A percentile compares a stretch with the other conserved stretches of the same genome.
Evolutionary conservation across 2,329 filamentous ascomycete genomes (phyloP).

Genomic region (Fusarium sp.): DNA sequence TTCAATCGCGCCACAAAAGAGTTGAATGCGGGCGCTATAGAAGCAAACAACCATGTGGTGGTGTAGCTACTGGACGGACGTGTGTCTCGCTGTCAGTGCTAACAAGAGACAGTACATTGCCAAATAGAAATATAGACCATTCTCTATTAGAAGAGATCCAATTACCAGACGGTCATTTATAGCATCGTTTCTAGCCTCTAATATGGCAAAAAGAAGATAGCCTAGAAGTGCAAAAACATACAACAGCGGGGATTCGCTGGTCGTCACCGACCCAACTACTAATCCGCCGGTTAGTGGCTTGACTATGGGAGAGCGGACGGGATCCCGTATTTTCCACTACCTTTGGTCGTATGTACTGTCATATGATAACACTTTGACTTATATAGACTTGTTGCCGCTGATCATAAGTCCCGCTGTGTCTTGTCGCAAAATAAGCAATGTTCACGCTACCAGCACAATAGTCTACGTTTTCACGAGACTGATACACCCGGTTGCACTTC

Average conservation of each 20-base stretch:
- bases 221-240: too few species aligned
- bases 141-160: too few species aligned
- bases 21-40: not conserved
- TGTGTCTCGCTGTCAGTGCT: too few species aligned
- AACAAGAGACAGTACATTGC: too few species aligned
- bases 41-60: not conserved
- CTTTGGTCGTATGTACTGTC: not conserved
- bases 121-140: too few species aligned
- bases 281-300: not conserved
- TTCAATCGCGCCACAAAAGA: not conserved
- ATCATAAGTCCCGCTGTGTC: not conserved
- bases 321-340: constrained; percentile 5
- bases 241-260: not conserved
- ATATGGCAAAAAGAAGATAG: too few species aligned
- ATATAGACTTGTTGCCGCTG: accelerated
- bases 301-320: not conserved
- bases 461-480: not conserved
- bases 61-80: not conserved
- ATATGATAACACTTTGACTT: accelerated
- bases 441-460: not conserved
- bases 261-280: not conserved
- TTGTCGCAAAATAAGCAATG: not conserved
- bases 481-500: not conserved
- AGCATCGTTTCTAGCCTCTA: too few species aligned
- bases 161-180: too few species aligned